Conservation (phyloP, 1,284 basidiomycete species). For the Chalciporus piperatoides region DNA sequence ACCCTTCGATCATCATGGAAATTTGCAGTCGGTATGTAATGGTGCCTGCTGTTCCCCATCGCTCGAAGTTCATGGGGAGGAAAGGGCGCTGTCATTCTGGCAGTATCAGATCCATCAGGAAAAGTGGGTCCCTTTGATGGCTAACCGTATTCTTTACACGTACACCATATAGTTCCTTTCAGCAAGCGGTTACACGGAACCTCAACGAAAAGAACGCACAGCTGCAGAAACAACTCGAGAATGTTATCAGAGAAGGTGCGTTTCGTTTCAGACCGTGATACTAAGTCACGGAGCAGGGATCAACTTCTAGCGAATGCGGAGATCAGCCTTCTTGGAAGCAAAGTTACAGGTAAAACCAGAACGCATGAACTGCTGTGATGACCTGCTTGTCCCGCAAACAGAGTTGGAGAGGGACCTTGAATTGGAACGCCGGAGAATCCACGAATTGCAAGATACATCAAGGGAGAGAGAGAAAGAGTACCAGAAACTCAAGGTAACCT, state of each 20-base stretch:
- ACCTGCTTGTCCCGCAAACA: constrained; percentile 29
- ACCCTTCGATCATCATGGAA: constrained; percentile 69
- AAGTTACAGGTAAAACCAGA: constrained; percentile 50
- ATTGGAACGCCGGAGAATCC: constrained; percentile 65
- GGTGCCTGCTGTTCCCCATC: background rate
- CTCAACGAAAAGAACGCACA: constrained; percentile 77
- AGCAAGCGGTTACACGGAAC: constrained; percentile 74
- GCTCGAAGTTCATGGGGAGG: constrained; percentile 12
- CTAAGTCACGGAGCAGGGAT: constrained; percentile 4
- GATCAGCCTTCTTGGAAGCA: constrained; percentile 64
- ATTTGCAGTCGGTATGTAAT: constrained; percentile 66
- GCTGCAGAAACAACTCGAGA: constrained; percentile 76
- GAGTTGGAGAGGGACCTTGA: constrained; percentile 77
- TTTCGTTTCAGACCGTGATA: background rate
- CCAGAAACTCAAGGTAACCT: constrained; percentile 71
- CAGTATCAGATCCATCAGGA: constrained; percentile 85
- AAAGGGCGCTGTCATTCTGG: constrained; percentile 82
- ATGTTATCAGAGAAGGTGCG: constrained; percentile 72
- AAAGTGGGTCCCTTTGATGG: constrained; percentile 43
- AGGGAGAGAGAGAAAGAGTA: constrained; percentile 82
- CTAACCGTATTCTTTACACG: background rate
- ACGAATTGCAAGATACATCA: constrained; percentile 68
- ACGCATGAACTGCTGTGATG: background rate
- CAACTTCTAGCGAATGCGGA: constrained; percentile 64
- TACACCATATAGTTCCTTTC: constrained; percentile 58